phyloP scores from a whole-genome alignment of 192 early-diverging fungal genomes.

The Umbelopsis sp. region DNA sequence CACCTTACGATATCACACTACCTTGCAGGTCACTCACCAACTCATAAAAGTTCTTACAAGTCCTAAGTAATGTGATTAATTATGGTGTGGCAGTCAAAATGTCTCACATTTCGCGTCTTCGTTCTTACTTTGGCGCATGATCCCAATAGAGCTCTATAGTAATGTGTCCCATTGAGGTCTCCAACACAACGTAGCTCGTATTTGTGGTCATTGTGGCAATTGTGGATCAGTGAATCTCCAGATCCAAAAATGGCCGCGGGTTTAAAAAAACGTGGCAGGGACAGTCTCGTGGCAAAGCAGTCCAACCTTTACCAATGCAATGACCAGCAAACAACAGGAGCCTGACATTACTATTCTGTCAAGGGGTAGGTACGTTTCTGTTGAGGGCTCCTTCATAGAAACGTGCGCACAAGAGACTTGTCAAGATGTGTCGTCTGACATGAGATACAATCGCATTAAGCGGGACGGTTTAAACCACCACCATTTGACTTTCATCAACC shows the following conservation, averaged over 20 bases:
- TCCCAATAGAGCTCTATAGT: conserved; percentile 85
- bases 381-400: conserved; percentile 6
- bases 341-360: background rate
- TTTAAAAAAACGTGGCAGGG: too few species aligned
- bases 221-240: background rate
- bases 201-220: conserved; percentile 10
- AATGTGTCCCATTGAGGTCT: conserved; percentile 62
- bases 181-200: conserved; percentile 39
- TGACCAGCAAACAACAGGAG: too few species aligned
- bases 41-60: conserved; percentile 85
- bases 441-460: background rate
- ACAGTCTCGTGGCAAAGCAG: too few species aligned
- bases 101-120: conserved; percentile 20
- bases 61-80: conserved; percentile 29
- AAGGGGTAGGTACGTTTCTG: conserved; percentile 4
- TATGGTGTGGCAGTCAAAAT: background rate
- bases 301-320: too few species aligned
- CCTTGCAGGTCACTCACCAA: conserved; percentile 41
- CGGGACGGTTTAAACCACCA: background rate
- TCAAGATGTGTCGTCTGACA: background rate
- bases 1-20: background rate
- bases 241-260: background rate
- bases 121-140: conserved; percentile 68
- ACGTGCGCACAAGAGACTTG: background rate
- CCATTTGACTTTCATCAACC: conserved; percentile 11